A percentile compares a stretch with the other conserved stretches of the same genome.
Evolutionary conservation across 495 filamentous ascomycete species (phyloP).

Genomic region (Alectoria sarmentosa): DNA sequence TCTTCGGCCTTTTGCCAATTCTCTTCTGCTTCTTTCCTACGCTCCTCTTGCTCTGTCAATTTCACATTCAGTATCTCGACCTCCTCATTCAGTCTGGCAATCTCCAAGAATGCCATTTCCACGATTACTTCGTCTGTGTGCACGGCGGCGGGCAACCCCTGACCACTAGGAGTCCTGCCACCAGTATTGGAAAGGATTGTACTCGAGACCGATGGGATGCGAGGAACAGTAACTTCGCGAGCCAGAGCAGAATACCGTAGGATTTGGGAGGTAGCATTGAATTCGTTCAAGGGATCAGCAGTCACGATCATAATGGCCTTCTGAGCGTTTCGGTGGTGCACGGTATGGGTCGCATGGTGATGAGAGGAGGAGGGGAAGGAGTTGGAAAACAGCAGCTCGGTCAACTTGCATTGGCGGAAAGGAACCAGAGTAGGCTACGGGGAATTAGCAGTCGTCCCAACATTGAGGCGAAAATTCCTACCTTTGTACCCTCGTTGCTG

Average conservation of each 20-base stretch:
- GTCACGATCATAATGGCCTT: constrained; percentile 96
- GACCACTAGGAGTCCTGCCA: constrained; percentile 37
- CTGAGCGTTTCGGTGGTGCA: constrained; percentile 53
- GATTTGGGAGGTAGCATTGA: constrained; percentile 94
- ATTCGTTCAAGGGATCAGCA: constrained; percentile 88
- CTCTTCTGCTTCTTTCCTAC: constrained; percentile 50
- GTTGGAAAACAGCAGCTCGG: constrained; percentile 93
- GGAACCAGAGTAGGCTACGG: constrained; percentile 68
- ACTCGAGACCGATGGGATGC: constrained; percentile 68
- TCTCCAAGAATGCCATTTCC: constrained; percentile 65
- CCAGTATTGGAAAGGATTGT: constrained; percentile 47
- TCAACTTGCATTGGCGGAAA: constrained; percentile 94
- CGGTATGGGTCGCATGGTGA: constrained; percentile 37
- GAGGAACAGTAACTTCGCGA: constrained; percentile 85
- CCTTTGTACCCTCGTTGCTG: constrained; percentile 64
- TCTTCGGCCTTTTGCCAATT: constrained; percentile 55
- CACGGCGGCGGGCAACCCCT: constrained; percentile 42
- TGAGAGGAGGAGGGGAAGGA: constrained; percentile 69
- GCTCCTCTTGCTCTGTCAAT: constrained; percentile 56
- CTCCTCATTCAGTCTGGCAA: constrained; percentile 65
- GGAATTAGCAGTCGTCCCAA: not conserved
- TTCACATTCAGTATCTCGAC: constrained; percentile 55
- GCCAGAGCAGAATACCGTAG: constrained; percentile 91
- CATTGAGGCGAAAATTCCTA: constrained; percentile 31
- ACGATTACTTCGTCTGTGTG: constrained; percentile 56